Percentiles rank a stretch among this genome's conserved stretches.
Conservation (phyloP, 2,329 filamentous ascomycete species). For the Penicillium sp. region DNA sequence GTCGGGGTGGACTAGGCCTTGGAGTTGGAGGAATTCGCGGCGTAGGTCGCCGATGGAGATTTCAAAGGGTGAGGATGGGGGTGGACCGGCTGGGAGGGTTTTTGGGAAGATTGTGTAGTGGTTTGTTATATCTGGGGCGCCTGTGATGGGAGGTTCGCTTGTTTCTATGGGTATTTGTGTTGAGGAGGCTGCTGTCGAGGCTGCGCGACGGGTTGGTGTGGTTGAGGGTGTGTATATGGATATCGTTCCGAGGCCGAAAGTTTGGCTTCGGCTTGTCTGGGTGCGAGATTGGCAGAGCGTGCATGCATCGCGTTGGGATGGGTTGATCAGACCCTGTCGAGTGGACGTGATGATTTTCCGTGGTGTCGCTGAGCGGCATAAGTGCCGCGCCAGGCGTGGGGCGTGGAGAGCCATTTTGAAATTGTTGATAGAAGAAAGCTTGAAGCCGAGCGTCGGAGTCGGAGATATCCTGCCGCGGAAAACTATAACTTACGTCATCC, state of each 20-base stretch:
- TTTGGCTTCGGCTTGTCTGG: constrained; percentile 13
- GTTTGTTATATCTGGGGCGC: constrained; percentile 55
- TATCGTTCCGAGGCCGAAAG: constrained; percentile 3
- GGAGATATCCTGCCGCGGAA: constrained; percentile 12
- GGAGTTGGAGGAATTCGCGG: constrained; percentile 84
- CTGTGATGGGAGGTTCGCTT: constrained; percentile 20
- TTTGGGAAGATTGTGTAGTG: constrained; percentile 89
- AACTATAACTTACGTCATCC: constrained; percentile 32
- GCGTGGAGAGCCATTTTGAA: constrained; percentile 24
- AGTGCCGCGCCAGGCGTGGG: constrained; percentile 19
- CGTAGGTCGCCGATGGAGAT: constrained; percentile 74
- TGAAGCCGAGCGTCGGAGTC: constrained; percentile 5
- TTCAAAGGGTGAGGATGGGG: constrained; percentile 75
- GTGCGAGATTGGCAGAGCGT: constrained; percentile 23
- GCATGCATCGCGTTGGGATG: constrained; percentile 22
- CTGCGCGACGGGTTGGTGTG: constrained; percentile 20
- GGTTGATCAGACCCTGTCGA: constrained; percentile 16
- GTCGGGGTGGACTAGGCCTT: constrained; percentile 60
- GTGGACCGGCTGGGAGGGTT: constrained; percentile 77
- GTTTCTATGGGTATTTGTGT: constrained; percentile 14
- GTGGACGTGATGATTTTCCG: constrained; percentile 12
- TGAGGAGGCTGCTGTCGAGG: constrained; percentile 25
- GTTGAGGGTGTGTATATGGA: neutral
- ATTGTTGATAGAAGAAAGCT: constrained; percentile 8
- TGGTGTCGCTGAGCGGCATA: constrained; percentile 13